These are phyloP conservation scores for Xylaria venustula DNA, from an alignment of 495 filamentous ascomycete genomes.

Conservation along the genomic window DNA sequence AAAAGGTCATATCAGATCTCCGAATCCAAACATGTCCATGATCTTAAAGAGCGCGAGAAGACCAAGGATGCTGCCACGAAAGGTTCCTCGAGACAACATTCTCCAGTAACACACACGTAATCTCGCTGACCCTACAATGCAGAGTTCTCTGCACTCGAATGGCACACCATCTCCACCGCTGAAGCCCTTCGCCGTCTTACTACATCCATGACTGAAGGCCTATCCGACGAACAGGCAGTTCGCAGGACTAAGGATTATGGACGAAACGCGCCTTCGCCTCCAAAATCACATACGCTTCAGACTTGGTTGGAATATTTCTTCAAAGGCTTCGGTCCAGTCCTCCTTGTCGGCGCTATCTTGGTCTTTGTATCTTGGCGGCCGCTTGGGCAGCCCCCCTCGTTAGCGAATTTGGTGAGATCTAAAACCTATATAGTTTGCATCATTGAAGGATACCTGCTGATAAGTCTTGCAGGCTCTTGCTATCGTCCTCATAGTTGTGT, in stretches of 20 bases:
- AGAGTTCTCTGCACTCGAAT: conserved; percentile 50
- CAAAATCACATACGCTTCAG: conserved; percentile 53
- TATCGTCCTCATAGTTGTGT: conserved; percentile 63
- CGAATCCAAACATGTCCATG: conserved; percentile 44
- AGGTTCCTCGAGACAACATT: conserved; percentile 25
- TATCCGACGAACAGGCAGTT: conserved; percentile 49
- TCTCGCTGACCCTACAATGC: conserved; percentile 5
- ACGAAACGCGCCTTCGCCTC: conserved; percentile 59
- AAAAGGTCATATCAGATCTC: conserved; percentile 52
- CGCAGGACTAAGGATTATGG: conserved; percentile 56
- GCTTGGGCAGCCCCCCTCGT: conserved; percentile 61
- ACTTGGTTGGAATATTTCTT: conserved; percentile 68
- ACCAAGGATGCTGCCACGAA: conserved; percentile 40
- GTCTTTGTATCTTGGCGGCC: conserved; percentile 71
- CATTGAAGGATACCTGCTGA: background rate
- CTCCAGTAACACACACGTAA: background rate
- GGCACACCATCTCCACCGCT: conserved; percentile 54
- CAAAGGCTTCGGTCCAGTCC: conserved; percentile 66
- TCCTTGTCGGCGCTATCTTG: conserved; percentile 60
- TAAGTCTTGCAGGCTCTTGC: conserved; percentile 50
- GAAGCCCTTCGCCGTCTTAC: conserved; percentile 56
- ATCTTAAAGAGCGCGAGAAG: conserved; percentile 32
- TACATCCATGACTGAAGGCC: conserved; percentile 46
- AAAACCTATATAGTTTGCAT: background rate
- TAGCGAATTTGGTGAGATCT: conserved; percentile 53